Conservation (phyloP, 164 flowering plant genomes). For the Magnolia changhungtana region DNA sequence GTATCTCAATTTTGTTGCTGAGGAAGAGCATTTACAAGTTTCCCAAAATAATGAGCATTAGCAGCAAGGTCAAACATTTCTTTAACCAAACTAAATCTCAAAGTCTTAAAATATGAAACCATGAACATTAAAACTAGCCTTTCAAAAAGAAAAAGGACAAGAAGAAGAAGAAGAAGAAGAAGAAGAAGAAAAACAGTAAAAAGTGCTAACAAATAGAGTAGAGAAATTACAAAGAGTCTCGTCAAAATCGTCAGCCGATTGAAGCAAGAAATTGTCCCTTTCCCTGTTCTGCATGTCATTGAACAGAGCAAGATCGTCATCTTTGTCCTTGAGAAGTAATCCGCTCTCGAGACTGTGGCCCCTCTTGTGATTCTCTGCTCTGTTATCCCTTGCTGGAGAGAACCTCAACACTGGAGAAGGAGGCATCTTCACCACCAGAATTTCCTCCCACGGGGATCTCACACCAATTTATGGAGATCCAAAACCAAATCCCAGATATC, state of each 20-base stretch:
- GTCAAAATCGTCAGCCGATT: constrained; percentile 66
- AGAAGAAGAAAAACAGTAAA: background rate
- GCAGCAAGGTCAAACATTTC: background rate
- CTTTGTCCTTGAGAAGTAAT: constrained; percentile 52
- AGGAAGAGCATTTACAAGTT: background rate
- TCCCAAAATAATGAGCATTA: background rate
- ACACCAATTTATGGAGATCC: constrained; percentile 1
- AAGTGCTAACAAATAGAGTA: background rate
- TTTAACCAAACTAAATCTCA: constrained; percentile 6
- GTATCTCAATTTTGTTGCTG: constrained; percentile 75
- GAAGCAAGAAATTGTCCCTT: constrained; percentile 69
- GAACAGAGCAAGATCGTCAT: constrained; percentile 89
- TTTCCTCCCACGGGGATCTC: constrained; percentile 6
- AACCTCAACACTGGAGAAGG: constrained; percentile 74
- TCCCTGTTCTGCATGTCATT: constrained; percentile 77
- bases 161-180: background rate
- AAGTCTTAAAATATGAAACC: background rate
- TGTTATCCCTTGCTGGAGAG: constrained; percentile 62
- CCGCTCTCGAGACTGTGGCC: constrained; percentile 77
- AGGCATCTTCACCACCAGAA: constrained; percentile 49
- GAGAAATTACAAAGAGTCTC: constrained; percentile 64
- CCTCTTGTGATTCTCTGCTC: constrained; percentile 57
- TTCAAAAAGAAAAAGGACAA: background rate
- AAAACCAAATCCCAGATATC: constrained; percentile 5
- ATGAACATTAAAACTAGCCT: too few species aligned